phyloP scores from a whole-genome alignment of 495 filamentous ascomycete species.

The Daldinia decipiens region DNA sequence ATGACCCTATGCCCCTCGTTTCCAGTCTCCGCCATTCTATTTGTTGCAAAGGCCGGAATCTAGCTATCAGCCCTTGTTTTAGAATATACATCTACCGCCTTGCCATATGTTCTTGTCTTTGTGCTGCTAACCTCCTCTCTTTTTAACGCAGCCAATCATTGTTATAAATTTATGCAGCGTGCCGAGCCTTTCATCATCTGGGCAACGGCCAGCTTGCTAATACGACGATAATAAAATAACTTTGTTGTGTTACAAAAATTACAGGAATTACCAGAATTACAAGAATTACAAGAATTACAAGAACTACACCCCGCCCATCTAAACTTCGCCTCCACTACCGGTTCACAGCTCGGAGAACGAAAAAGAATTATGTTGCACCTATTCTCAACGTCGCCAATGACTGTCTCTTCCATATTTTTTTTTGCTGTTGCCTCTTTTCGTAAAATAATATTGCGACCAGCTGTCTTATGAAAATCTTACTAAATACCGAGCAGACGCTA shows the following conservation, averaged over 20 bases:
- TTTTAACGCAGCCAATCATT: conserved; percentile 28
- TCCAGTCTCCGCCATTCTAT: conserved; percentile 31
- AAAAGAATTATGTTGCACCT: conserved; percentile 14
- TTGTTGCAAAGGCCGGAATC: conserved; percentile 34
- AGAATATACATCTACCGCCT: conserved; percentile 23
- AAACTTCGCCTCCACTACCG: neutral
- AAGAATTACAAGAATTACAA: conserved; percentile 15
- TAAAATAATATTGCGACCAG: conserved; percentile 28
- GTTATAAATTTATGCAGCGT: conserved; percentile 33
- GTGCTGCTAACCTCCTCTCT: conserved; percentile 24
- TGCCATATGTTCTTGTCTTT: conserved; percentile 27
- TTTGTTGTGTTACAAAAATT: conserved; percentile 20
- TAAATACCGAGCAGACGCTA: conserved; percentile 18
- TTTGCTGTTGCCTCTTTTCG: conserved; percentile 3
- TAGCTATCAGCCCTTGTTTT: conserved; percentile 41
- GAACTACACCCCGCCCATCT: conserved; percentile 4
- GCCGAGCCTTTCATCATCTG: conserved; percentile 37
- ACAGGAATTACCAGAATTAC: conserved; percentile 10
- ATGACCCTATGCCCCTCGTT: conserved; percentile 11
- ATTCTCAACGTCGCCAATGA: conserved; percentile 10
- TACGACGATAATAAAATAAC: conserved; percentile 32
- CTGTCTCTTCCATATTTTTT: neutral
- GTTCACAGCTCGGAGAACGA: conserved; percentile 10
- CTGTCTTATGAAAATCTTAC: conserved; percentile 2
- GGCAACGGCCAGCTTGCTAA: conserved; percentile 25